Evolutionary conservation across 1,139 yeast genomes (phyloP).

Genomic region (Hyphopichia fennica): DNA sequence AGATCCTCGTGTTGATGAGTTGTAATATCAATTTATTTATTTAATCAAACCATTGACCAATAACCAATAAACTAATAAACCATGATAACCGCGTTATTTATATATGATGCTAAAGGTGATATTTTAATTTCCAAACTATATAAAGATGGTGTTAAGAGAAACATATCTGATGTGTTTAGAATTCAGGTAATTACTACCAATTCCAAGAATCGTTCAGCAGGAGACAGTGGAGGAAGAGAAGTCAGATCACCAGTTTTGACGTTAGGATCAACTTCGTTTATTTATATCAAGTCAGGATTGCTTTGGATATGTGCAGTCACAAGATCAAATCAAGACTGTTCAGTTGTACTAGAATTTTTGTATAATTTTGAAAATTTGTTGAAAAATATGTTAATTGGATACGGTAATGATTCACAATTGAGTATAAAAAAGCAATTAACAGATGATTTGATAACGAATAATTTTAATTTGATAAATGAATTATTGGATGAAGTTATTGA

Average conservation of each 20-base stretch:
- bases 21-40: no score
- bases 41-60: no score
- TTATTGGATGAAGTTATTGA: slow-evolving; percentile 75
- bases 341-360: slow-evolving; percentile 75
- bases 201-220: slow-evolving; percentile 14
- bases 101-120: slow-evolving; percentile 81
- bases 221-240: slow-evolving; percentile 21
- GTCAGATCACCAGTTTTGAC: slow-evolving; percentile 82
- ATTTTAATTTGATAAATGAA: slow-evolving; percentile 72
- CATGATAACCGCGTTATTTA: slow-evolving; percentile 80
- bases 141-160: slow-evolving; percentile 62
- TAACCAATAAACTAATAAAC: slow-evolving; percentile 3
- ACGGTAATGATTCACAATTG: slow-evolving; percentile 10
- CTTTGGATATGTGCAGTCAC: slow-evolving; percentile 87
- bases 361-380: slow-evolving; percentile 57
- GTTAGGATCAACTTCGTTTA: slow-evolving; percentile 87
- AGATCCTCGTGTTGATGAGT: no score
- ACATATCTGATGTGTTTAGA: slow-evolving; percentile 86
- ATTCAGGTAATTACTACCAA: slow-evolving; percentile 75
- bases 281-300: slow-evolving; percentile 69
- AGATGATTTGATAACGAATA: slow-evolving; percentile 38
- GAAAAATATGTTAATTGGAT: slow-evolving; percentile 18
- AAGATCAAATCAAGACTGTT: slow-evolving; percentile 84
- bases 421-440: slow-evolving; percentile 15
- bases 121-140: slow-evolving; percentile 76